These are phyloP conservation scores for Didymella lethalis DNA, from an alignment of 2,329 filamentous ascomycete species.

Conservation along the genomic window DNA sequence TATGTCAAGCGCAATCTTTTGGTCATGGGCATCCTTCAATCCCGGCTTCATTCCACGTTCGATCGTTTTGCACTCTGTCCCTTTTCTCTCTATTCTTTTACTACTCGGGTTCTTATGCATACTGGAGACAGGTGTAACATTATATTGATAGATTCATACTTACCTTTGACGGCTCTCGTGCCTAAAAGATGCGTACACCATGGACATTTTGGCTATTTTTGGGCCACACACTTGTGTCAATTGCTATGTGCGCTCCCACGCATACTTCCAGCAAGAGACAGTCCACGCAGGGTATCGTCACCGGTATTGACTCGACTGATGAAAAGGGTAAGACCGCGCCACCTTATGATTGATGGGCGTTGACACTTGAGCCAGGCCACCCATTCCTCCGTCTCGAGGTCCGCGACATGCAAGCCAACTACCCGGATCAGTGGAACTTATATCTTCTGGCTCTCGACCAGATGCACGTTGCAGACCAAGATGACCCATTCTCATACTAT, in stretches of 20 bases:
- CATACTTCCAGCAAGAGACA: conserved; percentile 5
- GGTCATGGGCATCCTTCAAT: background rate
- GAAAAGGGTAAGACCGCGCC: conserved; percentile 19
- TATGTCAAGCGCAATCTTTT: background rate
- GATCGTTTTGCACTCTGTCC: background rate
- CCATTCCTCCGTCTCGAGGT: conserved; percentile 68
- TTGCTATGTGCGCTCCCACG: conserved; percentile 19
- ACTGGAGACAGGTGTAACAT: conserved; percentile 4
- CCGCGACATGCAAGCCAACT: conserved; percentile 66
- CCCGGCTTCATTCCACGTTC: background rate
- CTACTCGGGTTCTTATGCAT: background rate
- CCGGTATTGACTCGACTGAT: conserved; percentile 32
- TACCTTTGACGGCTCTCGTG: background rate
- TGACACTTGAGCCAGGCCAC: conserved; percentile 34
- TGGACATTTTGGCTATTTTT: conserved; percentile 7
- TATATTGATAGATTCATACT: background rate
- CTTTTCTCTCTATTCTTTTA: background rate
- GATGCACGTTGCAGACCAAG: conserved; percentile 72
- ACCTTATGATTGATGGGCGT: background rate
- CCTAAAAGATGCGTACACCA: conserved; percentile 20
- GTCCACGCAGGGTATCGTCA: conserved; percentile 23
- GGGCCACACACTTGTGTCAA: conserved; percentile 11
- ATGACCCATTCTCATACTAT: conserved; percentile 74
- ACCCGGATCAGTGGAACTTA: conserved; percentile 72
- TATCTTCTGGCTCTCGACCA: conserved; percentile 77